Evolutionary conservation across 1,139 yeast species (phyloP).

Genomic region (Barnettozyma hawaiiensis): DNA sequence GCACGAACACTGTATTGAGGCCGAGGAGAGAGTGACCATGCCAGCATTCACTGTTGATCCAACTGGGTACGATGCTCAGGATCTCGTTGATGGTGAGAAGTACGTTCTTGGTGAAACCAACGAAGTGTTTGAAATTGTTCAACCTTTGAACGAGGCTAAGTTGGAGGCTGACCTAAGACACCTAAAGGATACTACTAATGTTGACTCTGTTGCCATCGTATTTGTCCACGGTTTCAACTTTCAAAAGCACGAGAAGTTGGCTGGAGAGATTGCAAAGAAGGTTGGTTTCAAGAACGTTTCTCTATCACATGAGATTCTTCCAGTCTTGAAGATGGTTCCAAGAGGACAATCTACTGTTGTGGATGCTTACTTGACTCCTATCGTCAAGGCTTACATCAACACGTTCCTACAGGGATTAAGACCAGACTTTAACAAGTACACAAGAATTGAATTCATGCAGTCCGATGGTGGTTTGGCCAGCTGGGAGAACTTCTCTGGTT

Average conservation of each 20-base stretch:
- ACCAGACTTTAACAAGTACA: conserved; percentile 47
- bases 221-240: conserved; percentile 65
- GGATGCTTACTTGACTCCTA: conserved; percentile 75
- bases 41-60: conserved; percentile 24
- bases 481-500: conserved; percentile 41
- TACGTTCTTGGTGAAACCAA: conserved; percentile 42
- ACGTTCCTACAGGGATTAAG: conserved; percentile 40
- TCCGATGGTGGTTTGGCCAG: conserved; percentile 54
- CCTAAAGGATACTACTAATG: conserved; percentile 44
- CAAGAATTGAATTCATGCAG: conserved; percentile 48
- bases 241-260: conserved; percentile 55
- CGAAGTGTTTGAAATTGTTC: conserved; percentile 48
- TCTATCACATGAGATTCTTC: conserved; percentile 58
- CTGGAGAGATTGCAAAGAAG: conserved; percentile 51
- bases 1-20: conserved; percentile 56
- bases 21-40: conserved; percentile 50
- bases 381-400: conserved; percentile 51
- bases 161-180: conserved; percentile 29
- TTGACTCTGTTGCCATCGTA: conserved; percentile 61
- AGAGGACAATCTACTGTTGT: conserved; percentile 71
- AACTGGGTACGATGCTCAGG: conserved; percentile 21
- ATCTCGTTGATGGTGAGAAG: conserved; percentile 12
- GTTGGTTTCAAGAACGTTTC: conserved; percentile 60
- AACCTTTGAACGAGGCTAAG: conserved; percentile 29
- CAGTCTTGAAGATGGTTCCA: conserved; percentile 66